Conservation (phyloP, 768 basidiomycete species). For the Sporobolomyces phaffii region DNA sequence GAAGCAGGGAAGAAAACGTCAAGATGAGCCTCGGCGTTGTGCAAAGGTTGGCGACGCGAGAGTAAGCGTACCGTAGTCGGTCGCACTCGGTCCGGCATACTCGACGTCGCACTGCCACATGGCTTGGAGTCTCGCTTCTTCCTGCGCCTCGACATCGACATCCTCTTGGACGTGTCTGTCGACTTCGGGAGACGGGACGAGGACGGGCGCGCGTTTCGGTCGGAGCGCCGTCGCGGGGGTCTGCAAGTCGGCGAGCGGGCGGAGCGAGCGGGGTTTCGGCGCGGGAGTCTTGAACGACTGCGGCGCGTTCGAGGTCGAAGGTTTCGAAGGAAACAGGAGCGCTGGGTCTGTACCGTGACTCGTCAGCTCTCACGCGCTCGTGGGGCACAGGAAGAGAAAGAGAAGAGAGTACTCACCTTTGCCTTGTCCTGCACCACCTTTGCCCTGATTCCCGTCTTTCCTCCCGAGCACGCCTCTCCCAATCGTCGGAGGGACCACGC, state of each 20-base stretch:
- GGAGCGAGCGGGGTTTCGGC: slow-evolving; percentile 11
- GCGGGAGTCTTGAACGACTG: slow-evolving; percentile 9
- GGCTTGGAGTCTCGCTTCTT: not conserved
- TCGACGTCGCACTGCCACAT: not conserved
- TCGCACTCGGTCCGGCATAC: not conserved
- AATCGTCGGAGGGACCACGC: not conserved
- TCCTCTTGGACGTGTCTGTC: not conserved
- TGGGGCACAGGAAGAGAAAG: not conserved
- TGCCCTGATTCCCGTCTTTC: slow-evolving; percentile 5
- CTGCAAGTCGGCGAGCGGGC: slow-evolving; percentile 6
- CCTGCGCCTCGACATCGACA: not conserved
- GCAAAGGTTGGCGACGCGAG: not conserved
- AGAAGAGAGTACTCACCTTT: not conserved
- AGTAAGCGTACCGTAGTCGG: slow-evolving; percentile 2
- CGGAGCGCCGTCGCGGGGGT: slow-evolving; percentile 4
- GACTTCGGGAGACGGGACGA: slow-evolving; percentile 3
- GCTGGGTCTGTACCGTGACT: not conserved
- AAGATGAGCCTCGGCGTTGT: too few species aligned
- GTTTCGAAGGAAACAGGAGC: slow-evolving; percentile 4
- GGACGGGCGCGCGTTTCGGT: slow-evolving; percentile 3
- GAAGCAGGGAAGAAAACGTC: not conserved
- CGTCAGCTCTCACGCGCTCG: too few species aligned
- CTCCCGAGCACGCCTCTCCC: slow-evolving; percentile 1
- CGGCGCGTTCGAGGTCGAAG: not conserved
- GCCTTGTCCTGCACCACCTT: not conserved